These are phyloP conservation scores for Mycena latifolia DNA, from an alignment of 768 basidiomycete species.

Conservation along the genomic window DNA sequence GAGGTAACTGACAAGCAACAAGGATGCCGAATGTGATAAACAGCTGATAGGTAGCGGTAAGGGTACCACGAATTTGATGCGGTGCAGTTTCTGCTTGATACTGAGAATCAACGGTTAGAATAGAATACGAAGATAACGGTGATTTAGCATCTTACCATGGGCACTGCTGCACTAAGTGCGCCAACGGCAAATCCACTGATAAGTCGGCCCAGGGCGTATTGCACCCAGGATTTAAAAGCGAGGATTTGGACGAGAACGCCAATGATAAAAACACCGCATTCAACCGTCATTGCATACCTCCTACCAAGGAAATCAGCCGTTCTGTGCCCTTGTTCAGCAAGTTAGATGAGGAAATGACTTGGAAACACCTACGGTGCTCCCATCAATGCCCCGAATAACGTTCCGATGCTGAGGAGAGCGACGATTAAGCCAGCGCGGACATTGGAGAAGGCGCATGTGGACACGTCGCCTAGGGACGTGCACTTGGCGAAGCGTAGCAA, in stretches of 20 bases:
- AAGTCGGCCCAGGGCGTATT: slow-evolving; percentile 75
- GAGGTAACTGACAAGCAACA: slow-evolving; percentile 62
- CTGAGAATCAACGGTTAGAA: slow-evolving; percentile 40
- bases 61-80: slow-evolving; percentile 75
- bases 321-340: slow-evolving; percentile 44
- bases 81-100: slow-evolving; percentile 84
- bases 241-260: slow-evolving; percentile 74
- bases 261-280: slow-evolving; percentile 68
- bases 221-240: slow-evolving; percentile 67
- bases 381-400: slow-evolving; percentile 69
- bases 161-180: slow-evolving; percentile 74
- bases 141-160: slow-evolving; percentile 56
- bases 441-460: slow-evolving; percentile 64
- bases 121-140: slow-evolving; percentile 12
- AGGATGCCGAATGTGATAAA: slow-evolving; percentile 82
- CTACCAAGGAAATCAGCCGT: slow-evolving; percentile 76
- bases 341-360: neutral
- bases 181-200: slow-evolving; percentile 79
- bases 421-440: slow-evolving; percentile 78
- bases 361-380: slow-evolving; percentile 67
- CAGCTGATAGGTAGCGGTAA: slow-evolving; percentile 72
- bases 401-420: slow-evolving; percentile 77
- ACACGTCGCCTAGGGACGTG: slow-evolving; percentile 48
- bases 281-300: slow-evolving; percentile 72
- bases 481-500: slow-evolving; percentile 71